Percentiles rank a stretch among this genome's conserved stretches.
Conservation (phyloP, 192 early-diverging fungal genomes). For the Backusella sp. region DNA sequence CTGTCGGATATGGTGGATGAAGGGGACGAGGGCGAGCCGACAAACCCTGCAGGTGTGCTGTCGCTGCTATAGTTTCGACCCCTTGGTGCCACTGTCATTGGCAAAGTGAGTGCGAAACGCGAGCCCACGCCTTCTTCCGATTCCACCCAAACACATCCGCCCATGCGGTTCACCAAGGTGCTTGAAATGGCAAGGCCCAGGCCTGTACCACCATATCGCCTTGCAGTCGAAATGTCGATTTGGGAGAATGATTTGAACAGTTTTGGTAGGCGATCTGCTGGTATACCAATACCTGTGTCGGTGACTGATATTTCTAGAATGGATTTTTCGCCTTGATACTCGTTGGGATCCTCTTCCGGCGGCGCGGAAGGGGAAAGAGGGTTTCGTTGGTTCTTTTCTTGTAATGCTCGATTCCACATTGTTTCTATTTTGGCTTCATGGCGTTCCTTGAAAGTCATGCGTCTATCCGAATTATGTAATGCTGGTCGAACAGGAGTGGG, state of each 20-base stretch:
- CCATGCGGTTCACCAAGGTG: conserved; percentile 60
- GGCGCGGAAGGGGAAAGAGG: conserved; percentile 7
- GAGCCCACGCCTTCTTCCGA: conserved; percentile 52
- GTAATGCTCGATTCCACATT: conserved; percentile 26
- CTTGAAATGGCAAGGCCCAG: conserved; percentile 67
- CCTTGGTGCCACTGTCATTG: conserved; percentile 28
- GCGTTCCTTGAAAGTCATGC: conserved; percentile 27
- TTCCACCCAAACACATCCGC: conserved; percentile 59
- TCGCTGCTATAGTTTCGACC: conserved; percentile 6
- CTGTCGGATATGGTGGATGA: conserved; percentile 29
- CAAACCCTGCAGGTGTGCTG: conserved; percentile 9
- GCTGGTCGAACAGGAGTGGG: conserved; percentile 20
- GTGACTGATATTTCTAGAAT: conserved; percentile 40
- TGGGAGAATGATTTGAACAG: conserved; percentile 67
- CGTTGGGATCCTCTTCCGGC: not conserved
- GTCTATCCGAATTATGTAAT: not conserved
- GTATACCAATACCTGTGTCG: conserved; percentile 66
- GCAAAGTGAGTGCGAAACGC: conserved; percentile 48
- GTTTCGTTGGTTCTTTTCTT: conserved; percentile 10
- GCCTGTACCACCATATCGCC: conserved; percentile 59
- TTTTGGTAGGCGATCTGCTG: conserved; percentile 49
- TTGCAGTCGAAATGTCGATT: conserved; percentile 58
- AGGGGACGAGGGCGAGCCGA: conserved; percentile 28
- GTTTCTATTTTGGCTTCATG: conserved; percentile 37
- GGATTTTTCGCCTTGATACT: conserved; percentile 15